phyloP scores from a whole-genome alignment of 2,329 filamentous ascomycete genomes.

The Lanzia echinophila region DNA sequence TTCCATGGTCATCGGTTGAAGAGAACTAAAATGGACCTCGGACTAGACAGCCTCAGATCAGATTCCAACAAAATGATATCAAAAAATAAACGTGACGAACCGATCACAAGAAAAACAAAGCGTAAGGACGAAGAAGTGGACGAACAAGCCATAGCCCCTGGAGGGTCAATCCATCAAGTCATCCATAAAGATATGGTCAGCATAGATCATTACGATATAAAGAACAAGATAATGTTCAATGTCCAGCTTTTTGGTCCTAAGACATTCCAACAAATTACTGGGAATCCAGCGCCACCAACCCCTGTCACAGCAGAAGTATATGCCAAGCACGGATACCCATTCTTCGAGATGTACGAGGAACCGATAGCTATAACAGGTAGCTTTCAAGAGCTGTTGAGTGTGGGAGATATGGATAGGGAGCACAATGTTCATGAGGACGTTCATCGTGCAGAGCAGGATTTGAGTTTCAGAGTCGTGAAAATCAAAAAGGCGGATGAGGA shows the following conservation, averaged over 20 bases:
- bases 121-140: not conserved
- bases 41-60: no score
- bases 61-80: no score
- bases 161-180: constrained; percentile 3
- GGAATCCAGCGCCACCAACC: not conserved
- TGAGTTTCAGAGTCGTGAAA: not conserved
- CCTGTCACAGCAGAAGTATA: not conserved
- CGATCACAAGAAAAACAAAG: no score
- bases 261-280: not conserved
- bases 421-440: not conserved
- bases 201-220: not conserved
- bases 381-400: not conserved
- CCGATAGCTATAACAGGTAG: not conserved
- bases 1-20: no score
- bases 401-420: not conserved
- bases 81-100: no score
- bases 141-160: not conserved
- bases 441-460: not conserved
- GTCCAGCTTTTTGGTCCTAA: constrained; percentile 1
- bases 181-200: not conserved
- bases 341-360: constrained; percentile 4
- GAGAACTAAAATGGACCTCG: no score
- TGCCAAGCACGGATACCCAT: not conserved
- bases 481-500: no score
- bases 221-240: not conserved